Evolutionary conservation across 1,284 basidiomycete species (phyloP), one percentile per base, ranked within the genome.

Genomic region (Agroathelia rolfsii): DNA sequence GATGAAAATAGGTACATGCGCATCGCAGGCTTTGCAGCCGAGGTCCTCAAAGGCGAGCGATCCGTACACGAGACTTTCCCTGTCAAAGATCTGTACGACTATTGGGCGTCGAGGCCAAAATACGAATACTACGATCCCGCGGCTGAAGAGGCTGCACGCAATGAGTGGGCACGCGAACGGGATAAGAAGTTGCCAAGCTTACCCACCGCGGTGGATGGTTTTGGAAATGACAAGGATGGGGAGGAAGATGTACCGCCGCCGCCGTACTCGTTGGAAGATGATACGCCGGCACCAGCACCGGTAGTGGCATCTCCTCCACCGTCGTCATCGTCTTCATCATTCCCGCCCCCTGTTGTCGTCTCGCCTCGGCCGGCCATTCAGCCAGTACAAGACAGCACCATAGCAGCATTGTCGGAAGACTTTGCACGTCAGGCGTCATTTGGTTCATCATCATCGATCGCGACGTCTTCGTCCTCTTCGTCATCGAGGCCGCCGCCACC

Each of bases 1-100:
- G 17, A 19, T 27, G n/a, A 32, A 12, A 31, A 15, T 44, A 76
- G 72, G 74, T 85, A 80, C 48, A 84, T 84, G 76, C 71, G 81
- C 11, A 74, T 84, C 34, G 70, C 67, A 39, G 80, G 81, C 7
- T 74, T 79, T 43, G 77, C 74, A 3, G 76, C 64, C 2, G 81
- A 84, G 52, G 66, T 62, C 12, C 55, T 84, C 18, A 72, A 74
- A 17, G 66, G 69, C 13, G 76, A 80, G 44, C 70, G 73, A 11
- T 52, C 56, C 25, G 58, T 82, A 9, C 62, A 64, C 23, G 77
- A 80, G 37, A 64, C 68, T 1, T 75, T 84, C 39, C 81, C 82
- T 0, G 58, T 64, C 15, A 79, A 83, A 37, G 78, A 82, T 41
- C 50, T 85, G 4, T 67, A 76, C 35, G 78, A 85, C 43, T 86